phyloP scores from a whole-genome alignment of 306 rosid species.

The Vachellia pachyceras region DNA sequence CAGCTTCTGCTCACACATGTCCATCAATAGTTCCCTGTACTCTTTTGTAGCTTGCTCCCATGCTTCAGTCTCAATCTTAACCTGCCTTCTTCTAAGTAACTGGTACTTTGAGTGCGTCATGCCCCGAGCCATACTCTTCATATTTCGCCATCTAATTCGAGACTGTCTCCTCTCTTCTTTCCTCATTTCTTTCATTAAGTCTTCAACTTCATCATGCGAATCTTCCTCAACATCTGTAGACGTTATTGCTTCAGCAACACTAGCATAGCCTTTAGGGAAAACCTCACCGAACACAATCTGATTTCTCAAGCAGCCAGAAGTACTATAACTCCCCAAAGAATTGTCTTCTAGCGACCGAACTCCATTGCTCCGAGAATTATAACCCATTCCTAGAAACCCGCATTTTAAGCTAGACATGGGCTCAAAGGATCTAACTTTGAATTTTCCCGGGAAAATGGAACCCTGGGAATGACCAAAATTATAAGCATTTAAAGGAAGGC shows the following conservation, averaged over 20 bases:
- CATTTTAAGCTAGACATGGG: constrained; percentile 27
- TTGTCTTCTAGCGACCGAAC: constrained; percentile 19
- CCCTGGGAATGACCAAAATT: constrained; percentile 38
- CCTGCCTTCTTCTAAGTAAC: constrained; percentile 71
- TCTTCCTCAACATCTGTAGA: constrained; percentile 79
- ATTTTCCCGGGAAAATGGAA: constrained; percentile 12
- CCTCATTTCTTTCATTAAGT: constrained; percentile 56
- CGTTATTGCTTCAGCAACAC: constrained; percentile 76
- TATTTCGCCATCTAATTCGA: constrained; percentile 33
- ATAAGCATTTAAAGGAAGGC: constrained; percentile 36
- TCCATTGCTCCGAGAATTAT: constrained; percentile 11
- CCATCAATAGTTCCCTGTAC: constrained; percentile 83
- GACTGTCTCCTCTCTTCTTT: constrained; percentile 55
- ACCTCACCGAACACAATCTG: constrained; percentile 33
- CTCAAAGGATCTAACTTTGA: constrained; percentile 36
- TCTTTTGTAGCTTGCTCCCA: constrained; percentile 87
- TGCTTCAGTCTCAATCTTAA: constrained; percentile 79
- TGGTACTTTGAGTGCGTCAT: constrained; percentile 52
- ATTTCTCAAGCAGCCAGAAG: constrained; percentile 38
- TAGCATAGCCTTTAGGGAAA: constrained; percentile 54
- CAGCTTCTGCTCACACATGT: constrained; percentile 88
- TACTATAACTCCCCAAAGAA: constrained; percentile 20
- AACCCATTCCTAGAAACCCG: constrained; percentile 30
- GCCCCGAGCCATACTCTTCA: constrained; percentile 39
- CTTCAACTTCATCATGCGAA: constrained; percentile 52